A percentile compares a stretch with the other conserved stretches of the same genome.
phyloP scores from a whole-genome alignment of 495 filamentous ascomycete genomes.

The Xylaria grammica region DNA sequence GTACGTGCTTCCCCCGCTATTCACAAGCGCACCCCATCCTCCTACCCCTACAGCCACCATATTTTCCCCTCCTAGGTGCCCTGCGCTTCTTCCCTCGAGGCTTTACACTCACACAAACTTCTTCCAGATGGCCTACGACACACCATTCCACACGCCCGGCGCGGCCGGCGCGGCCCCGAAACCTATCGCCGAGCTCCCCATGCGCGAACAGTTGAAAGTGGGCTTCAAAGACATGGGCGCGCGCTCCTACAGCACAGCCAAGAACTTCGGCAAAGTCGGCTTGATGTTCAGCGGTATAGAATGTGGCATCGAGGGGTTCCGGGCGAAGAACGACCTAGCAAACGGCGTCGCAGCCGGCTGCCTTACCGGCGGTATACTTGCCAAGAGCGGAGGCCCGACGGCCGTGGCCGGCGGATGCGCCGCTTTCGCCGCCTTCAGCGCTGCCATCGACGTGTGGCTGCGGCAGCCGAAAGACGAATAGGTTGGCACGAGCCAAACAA shows the following conservation, averaged over 20 bases:
- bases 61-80: constrained; percentile 10
- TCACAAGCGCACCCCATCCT: neutral
- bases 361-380: constrained; percentile 86
- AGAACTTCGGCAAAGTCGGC: constrained; percentile 93
- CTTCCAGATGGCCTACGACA: constrained; percentile 87
- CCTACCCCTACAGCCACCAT: neutral
- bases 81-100: neutral
- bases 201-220: constrained; percentile 76
- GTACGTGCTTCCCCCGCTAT: constrained; percentile 53
- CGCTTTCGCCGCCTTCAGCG: constrained; percentile 94
- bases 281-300: constrained; percentile 91
- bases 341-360: constrained; percentile 91
- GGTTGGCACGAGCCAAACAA: neutral
- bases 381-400: constrained; percentile 84
- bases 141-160: constrained; percentile 71
- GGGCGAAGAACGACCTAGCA: constrained; percentile 90
- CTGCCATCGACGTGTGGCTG: constrained; percentile 94
- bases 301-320: constrained; percentile 89
- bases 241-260: constrained; percentile 81
- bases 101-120: constrained; percentile 23
- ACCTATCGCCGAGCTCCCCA: constrained; percentile 71
- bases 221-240: constrained; percentile 95
- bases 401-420: constrained; percentile 88
- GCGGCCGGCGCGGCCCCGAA: constrained; percentile 58
- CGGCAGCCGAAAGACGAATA: constrained; percentile 63